Percentiles rank a stretch among this genome's conserved stretches.
Conservation (phyloP, 2,329 filamentous ascomycete species). For the Zymoseptoria ardabiliae region DNA sequence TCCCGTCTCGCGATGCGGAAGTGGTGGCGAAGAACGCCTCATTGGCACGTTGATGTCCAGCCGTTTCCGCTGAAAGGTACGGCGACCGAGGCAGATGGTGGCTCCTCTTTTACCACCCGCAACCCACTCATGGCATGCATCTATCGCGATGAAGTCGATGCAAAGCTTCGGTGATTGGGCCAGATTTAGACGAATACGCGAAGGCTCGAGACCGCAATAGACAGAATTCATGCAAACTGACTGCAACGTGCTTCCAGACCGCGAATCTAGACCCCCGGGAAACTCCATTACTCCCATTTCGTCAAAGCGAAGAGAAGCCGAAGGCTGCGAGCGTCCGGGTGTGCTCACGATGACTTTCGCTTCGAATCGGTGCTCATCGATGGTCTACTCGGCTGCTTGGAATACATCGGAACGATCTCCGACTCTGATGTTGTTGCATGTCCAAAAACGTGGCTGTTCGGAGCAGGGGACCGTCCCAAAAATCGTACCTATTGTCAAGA, state of each 20-base stretch:
- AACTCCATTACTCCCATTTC: neutral
- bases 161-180: neutral
- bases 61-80: neutral
- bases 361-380: neutral
- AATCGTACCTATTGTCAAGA: neutral
- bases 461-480: too few species aligned
- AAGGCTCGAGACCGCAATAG: neutral
- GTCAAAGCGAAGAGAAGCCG: neutral
- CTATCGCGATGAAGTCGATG: neutral
- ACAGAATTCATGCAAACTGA: neutral
- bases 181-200: neutral
- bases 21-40: neutral
- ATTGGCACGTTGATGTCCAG: neutral
- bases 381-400: neutral
- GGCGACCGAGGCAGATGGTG: neutral
- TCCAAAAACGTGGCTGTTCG: too few species aligned
- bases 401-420: neutral
- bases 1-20: neutral
- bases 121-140: neutral
- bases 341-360: neutral
- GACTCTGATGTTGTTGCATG: neutral
- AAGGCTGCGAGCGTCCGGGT: neutral
- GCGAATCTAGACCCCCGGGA: neutral
- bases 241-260: neutral
- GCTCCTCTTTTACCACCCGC: too few species aligned